phyloP scores from a whole-genome alignment of 1,139 yeast species.

The Scheffersomyces quercinus region DNA sequence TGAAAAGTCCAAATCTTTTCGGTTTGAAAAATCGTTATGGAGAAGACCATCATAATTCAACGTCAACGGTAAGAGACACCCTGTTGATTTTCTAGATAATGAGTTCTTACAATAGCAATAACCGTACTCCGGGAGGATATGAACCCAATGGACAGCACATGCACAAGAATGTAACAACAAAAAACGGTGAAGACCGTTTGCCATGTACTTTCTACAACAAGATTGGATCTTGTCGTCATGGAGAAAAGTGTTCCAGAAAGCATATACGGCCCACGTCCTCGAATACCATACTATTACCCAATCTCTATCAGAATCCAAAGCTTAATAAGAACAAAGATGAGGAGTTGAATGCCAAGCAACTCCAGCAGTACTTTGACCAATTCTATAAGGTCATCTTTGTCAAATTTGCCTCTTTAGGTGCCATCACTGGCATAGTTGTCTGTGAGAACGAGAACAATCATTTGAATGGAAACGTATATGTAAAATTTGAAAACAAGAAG shows the following conservation, averaged over 20 bases:
- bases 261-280: conserved; percentile 75
- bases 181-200: conserved; percentile 19
- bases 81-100: no score
- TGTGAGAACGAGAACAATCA: conserved; percentile 84
- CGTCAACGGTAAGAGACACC: no score
- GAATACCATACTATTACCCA: conserved; percentile 64
- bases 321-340: conserved; percentile 31
- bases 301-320: conserved; percentile 69
- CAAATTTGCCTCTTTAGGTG: conserved; percentile 67
- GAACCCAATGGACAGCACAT: background rate
- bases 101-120: no score
- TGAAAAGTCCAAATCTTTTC: no score
- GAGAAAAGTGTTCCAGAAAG: conserved; percentile 79
- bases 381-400: conserved; percentile 74
- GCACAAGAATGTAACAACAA: background rate
- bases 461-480: conserved; percentile 82
- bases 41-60: no score
- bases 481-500: conserved; percentile 53
- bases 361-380: conserved; percentile 57
- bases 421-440: conserved; percentile 64
- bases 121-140: no score
- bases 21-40: no score
- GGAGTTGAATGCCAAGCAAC: conserved; percentile 36
- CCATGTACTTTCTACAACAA: conserved; percentile 65
- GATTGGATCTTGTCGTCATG: conserved; percentile 94